Evolutionary conservation across 441 rosid species (phyloP).

Genomic region (Pelargonium citronellum): DNA sequence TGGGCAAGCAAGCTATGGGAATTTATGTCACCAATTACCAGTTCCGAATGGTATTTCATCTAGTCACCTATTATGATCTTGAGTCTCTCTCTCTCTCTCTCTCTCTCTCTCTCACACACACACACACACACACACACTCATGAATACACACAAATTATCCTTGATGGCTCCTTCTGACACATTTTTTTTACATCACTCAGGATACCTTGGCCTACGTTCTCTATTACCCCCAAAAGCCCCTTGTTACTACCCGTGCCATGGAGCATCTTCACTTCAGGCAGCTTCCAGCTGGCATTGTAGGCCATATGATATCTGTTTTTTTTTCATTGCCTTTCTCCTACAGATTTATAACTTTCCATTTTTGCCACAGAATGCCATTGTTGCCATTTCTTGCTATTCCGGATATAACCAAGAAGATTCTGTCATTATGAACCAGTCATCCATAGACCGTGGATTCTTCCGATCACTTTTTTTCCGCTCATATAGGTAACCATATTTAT

Average conservation of each 20-base stretch:
- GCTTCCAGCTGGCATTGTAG: conserved; percentile 98
- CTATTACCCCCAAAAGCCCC: conserved; percentile 95
- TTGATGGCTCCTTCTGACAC: background rate
- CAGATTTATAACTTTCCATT: conserved; percentile 10
- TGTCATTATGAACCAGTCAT: conserved; percentile 97
- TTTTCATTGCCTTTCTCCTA: background rate
- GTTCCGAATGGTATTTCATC: conserved; percentile 69
- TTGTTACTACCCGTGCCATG: conserved; percentile 98
- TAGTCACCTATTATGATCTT: conserved; percentile 9
- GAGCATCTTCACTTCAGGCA: conserved; percentile 99
- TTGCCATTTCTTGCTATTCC: conserved; percentile 92
- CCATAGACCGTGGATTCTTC: conserved; percentile 95
- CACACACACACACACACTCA: too few species aligned
- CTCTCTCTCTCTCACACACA: background rate
- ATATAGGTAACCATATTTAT: conserved; percentile 48
- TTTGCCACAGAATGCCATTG: conserved; percentile 75
- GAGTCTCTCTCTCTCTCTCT: background rate
- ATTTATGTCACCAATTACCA: conserved; percentile 96
- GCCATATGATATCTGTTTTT: conserved; percentile 13
- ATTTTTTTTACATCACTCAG: conserved; percentile 33
- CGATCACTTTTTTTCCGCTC: conserved; percentile 94
- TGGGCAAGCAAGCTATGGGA: conserved; percentile 99
- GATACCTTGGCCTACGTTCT: conserved; percentile 97
- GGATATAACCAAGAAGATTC: conserved; percentile 99
- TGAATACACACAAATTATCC: background rate